Conservation (phyloP, 345 rosid species). For the Pistacia vera region DNA sequence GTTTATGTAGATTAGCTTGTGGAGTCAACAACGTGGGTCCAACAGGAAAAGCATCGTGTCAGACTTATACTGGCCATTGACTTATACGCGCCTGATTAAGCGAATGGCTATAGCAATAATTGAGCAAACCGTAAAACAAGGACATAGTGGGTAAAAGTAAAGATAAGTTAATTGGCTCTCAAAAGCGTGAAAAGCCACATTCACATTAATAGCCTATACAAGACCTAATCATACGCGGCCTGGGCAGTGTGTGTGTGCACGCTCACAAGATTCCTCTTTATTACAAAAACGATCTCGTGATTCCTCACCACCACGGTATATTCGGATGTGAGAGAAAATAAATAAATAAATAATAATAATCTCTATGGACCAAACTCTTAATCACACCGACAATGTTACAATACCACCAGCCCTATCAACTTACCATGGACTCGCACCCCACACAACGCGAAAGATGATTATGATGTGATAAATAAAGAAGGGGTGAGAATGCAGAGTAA, state of each 20-base stretch:
- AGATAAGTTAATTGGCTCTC: constrained; percentile 15
- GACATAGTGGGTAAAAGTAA: constrained; percentile 4
- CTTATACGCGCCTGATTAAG: background rate
- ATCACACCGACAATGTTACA: background rate
- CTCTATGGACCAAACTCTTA: background rate
- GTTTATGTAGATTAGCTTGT: background rate
- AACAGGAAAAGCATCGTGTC: background rate
- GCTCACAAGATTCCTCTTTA: constrained; percentile 27
- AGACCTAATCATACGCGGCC: constrained; percentile 21
- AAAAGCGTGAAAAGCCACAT: constrained; percentile 21
- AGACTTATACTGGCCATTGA: background rate
- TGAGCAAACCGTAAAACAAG: background rate
- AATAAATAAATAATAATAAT: background rate
- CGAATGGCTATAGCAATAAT: background rate
- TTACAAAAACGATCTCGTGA: background rate
- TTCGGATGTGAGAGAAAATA: constrained; percentile 10
- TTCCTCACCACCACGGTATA: constrained; percentile 14
- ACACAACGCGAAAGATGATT: no score
- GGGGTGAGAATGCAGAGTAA: no score
- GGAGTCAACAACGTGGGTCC: background rate
- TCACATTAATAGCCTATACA: background rate
- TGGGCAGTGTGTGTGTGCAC: constrained; percentile 13
- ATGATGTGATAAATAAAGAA: no score
- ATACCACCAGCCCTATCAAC: background rate
- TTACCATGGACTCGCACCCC: background rate